Evolutionary conservation across 768 basidiomycete genomes (phyloP), one percentile per base, ranked within the genome.

Genomic region (Hericium coralloides): DNA sequence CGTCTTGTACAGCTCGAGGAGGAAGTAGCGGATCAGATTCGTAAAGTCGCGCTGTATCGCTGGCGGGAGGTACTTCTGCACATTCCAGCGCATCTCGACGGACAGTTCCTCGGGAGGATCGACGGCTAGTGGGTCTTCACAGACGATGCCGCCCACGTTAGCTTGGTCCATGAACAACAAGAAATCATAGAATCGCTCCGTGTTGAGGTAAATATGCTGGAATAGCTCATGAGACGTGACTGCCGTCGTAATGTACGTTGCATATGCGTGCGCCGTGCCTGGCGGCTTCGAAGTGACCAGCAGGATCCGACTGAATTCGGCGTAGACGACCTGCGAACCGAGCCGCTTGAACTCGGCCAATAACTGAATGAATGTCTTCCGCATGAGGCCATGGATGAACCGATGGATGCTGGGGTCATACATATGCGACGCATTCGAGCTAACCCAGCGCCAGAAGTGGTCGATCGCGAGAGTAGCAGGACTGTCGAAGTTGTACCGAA

Each of bases 391-490:
- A 63, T 95, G 88, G 9, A 98, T 75, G 70, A 99, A 99, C 0
- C 89, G 84, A 66, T 98, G 93, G 6, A 99, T 78, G 58, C 91
- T 87, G 1, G 93, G 85, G 66, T 99, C 97, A 67, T 92, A 95
- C 75, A 98, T 83, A 57, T 85, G 79, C 17, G 94, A 89, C 5
- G 84, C 78, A 47, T 80, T 83, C 2, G 92, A 92, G 68, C 85
- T 89, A 61, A 97, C 80, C 97, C 97, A 99, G 45, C 97, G 79
- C 93, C 95, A 98, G 73, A 98, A 98, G 70, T 98, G 94, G 65
- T 95, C 90, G 53, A 97, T 80, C 2, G 85, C 83, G 2, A 89
- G 65, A 2, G 80, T 77, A 0, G 89, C 85, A 0, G 86, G 83
- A 57, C 83, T 81, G 14, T 80, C 77, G 36, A 80, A 81, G 61